Conservation (phyloP, 495 filamentous ascomycete genomes). For the Penicillium salamii region DNA sequence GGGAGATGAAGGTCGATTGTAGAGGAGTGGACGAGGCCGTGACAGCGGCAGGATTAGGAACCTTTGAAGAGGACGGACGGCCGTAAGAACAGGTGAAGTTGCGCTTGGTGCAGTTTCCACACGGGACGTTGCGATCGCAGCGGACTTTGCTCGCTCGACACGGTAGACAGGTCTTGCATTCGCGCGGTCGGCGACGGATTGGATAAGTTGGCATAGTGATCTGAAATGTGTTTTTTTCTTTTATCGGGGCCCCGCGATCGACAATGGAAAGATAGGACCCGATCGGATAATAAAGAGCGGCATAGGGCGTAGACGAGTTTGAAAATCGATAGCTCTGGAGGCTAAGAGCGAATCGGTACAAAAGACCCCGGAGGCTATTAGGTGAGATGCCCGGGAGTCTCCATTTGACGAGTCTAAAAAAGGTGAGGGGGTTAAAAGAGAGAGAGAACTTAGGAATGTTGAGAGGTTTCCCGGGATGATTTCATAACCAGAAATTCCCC, state of each 20-base stretch:
- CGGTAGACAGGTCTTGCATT: slow-evolving; percentile 49
- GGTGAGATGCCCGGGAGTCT: slow-evolving; percentile 4
- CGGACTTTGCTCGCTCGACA: slow-evolving; percentile 54
- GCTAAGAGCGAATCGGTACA: slow-evolving; percentile 3
- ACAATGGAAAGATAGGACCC: slow-evolving; percentile 8
- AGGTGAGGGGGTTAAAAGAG: background rate
- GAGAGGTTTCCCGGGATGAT: slow-evolving; percentile 14
- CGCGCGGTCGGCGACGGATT: slow-evolving; percentile 45
- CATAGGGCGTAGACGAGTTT: slow-evolving; percentile 5
- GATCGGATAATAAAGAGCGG: slow-evolving; percentile 15
- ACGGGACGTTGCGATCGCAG: slow-evolving; percentile 71
- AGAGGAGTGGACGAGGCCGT: slow-evolving; percentile 18
- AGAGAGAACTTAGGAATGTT: background rate
- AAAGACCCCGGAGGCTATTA: slow-evolving; percentile 5
- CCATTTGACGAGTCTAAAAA: background rate
- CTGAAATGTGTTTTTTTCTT: background rate
- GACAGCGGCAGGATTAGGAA: slow-evolving; percentile 9
- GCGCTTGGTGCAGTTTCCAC: slow-evolving; percentile 70
- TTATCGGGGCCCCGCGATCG: slow-evolving; percentile 15
- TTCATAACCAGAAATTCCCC: slow-evolving; percentile 8
- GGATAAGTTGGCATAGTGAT: slow-evolving; percentile 39
- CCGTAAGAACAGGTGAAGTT: slow-evolving; percentile 71
- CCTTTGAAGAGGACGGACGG: slow-evolving; percentile 47
- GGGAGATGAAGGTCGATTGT: slow-evolving; percentile 16
- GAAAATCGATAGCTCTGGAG: slow-evolving; percentile 6